These are phyloP conservation scores for Botrytis aclada DNA, from an alignment of 2,329 filamentous ascomycete genomes.

Conservation along the genomic window DNA sequence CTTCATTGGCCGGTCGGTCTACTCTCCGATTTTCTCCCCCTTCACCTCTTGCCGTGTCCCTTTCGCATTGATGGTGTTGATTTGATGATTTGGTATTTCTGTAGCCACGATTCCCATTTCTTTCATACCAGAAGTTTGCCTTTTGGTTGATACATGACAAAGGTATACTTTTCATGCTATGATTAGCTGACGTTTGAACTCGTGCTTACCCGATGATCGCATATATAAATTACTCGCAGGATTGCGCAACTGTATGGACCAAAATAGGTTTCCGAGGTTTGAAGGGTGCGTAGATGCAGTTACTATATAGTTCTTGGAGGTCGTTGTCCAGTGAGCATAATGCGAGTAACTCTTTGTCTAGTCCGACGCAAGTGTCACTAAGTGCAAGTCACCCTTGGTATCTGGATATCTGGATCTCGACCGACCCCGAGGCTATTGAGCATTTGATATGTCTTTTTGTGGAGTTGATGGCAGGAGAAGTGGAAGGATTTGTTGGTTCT, in stretches of 20 bases:
- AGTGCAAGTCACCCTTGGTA: too few relatives aligned
- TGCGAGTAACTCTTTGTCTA: too few relatives aligned
- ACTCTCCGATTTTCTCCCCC: neutral
- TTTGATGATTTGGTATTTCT: neutral
- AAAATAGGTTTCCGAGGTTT: neutral
- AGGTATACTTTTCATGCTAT: neutral
- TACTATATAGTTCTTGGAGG: neutral
- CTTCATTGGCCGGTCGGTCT: neutral
- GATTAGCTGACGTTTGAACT: neutral
- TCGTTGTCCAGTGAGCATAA: too few relatives aligned
- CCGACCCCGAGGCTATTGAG: neutral
- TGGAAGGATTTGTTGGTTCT: neutral
- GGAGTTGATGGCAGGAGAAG: neutral
- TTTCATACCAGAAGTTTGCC: neutral
- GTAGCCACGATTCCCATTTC: neutral
- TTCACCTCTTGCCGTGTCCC: neutral
- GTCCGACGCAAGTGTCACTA: too few relatives aligned
- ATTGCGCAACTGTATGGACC: neutral
- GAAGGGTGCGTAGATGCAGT: neutral
- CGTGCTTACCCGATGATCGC: neutral
- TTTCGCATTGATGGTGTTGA: neutral
- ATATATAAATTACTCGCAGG: neutral
- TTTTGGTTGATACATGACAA: neutral
- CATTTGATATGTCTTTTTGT: neutral
- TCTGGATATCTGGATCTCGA: neutral